phyloP scores from a whole-genome alignment of 2,329 filamentous ascomycete genomes.

The Macrophomina tecta region DNA sequence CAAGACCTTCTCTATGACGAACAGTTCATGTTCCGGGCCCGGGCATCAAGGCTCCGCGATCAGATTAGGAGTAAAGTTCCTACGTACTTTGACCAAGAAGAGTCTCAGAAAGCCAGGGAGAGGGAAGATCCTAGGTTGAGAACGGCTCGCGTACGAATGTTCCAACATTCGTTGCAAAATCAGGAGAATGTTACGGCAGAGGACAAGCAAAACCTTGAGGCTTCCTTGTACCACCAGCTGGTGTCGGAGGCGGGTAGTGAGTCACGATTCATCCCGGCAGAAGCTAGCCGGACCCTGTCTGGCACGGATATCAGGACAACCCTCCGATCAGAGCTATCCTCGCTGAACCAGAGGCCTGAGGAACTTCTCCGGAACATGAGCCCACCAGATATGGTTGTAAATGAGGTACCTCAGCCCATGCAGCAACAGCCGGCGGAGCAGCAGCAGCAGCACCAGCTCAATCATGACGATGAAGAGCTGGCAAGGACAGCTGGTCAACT shows the following conservation, averaged over 20 bases:
- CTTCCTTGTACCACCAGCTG: neutral
- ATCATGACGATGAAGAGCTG: slow-evolving; percentile 68
- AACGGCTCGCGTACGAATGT: neutral
- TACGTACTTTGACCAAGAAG: slow-evolving; percentile 1
- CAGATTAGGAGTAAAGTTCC: neutral
- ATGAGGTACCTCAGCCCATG: neutral
- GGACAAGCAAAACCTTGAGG: neutral
- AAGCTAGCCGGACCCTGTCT: neutral
- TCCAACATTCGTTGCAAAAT: neutral
- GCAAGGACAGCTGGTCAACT: slow-evolving; percentile 74
- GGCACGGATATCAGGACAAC: slow-evolving; percentile 7
- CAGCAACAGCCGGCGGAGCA: slow-evolving; percentile 5
- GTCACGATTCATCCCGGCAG: slow-evolving; percentile 2
- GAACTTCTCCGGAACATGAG: slow-evolving; percentile 11
- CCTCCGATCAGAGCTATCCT: slow-evolving; percentile 5
- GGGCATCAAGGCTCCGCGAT: slow-evolving; percentile 1
- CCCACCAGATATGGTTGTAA: slow-evolving; percentile 1
- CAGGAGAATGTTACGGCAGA: neutral
- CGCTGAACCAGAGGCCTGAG: slow-evolving; percentile 13
- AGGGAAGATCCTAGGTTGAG: neutral
- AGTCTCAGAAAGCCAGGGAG: neutral
- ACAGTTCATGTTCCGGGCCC: slow-evolving; percentile 14
- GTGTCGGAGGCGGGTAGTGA: neutral
- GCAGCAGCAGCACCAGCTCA: slow-evolving; percentile 25
- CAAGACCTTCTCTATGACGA: slow-evolving; percentile 11